Evolutionary conservation across 352 stramenopile species (phyloP), one percentile per base, ranked within the genome.

Genomic region (Globisporangium polare): DNA sequence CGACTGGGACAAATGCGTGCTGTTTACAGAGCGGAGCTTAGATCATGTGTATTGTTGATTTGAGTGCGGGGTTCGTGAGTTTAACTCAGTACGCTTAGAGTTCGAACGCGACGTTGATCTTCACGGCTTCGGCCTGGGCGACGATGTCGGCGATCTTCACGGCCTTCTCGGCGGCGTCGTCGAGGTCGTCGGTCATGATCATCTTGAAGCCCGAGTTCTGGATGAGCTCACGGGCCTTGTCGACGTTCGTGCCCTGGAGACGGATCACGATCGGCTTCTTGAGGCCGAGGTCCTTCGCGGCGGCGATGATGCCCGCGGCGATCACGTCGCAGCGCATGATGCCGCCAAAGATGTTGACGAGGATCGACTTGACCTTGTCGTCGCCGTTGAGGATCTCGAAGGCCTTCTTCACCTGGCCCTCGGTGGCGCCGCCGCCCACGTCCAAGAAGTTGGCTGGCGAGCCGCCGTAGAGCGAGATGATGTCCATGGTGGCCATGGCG

Each of bases 301-400:
- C 97, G 57, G 96, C 95, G 58, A 99, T 96, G 60, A 99, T 98
- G 56, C 97, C 97, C 18, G 86, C 86, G 10, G 92, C 92, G 66
- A 99, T 98, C 27, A 98, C 90, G 75, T 99, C 96, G 73, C 97
- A 99, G 60, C 95, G 85, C 97, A 99, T 99, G 80, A 99, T 99
- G 52, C 97, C 97, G 54, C 97, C 97, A 72, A 99, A 99, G 65
- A 99, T 99, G 80, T 99, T 99, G 51, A 99, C 96, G 18, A 99
- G 79, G 67, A 99, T 98, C 46, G 94, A 96, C 78, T 99, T 95
- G 72, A 99, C 96, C 56, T 98, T 92, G 39, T 87, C 67, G 78
- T 99, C 97, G 42, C 76, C 60, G 67, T 94, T 87, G 43, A 93
- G 67, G 55, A 93, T 89, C 79, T 93, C 84, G 45, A 93, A 93